phyloP scores from a whole-genome alignment of 768 basidiomycete species.

The Pisolithus orientalis region DNA sequence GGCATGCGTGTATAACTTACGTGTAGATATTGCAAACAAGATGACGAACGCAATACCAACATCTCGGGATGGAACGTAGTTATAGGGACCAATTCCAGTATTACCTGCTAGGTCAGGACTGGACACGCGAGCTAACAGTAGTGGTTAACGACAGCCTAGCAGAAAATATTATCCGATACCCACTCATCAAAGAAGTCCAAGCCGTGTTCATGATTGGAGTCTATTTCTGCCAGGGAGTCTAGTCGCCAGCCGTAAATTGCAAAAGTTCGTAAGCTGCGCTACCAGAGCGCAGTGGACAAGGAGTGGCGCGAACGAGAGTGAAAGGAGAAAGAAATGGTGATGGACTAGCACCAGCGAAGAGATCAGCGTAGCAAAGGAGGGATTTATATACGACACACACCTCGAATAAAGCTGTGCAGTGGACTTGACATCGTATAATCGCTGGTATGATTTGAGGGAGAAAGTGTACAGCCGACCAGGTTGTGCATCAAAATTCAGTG shows the following conservation, averaged over 20 bases:
- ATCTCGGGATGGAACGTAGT: constrained; percentile 34
- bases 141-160: background rate
- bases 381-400: background rate
- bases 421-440: background rate
- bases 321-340: background rate
- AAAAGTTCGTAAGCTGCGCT: constrained; percentile 1
- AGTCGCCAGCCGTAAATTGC: background rate
- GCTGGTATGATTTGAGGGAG: background rate
- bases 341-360: constrained; percentile 1
- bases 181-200: background rate
- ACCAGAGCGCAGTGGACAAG: constrained; percentile 3
- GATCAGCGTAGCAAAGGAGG: background rate
- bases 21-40: constrained; percentile 34
- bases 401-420: constrained; percentile 1
- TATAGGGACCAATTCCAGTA: constrained; percentile 23
- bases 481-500: background rate
- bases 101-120: background rate
- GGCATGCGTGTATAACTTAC: constrained; percentile 16
- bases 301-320: background rate
- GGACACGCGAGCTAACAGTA: background rate
- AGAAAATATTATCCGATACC: background rate
- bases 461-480: background rate
- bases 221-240: background rate
- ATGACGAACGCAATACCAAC: constrained; percentile 33
- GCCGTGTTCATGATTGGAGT: background rate